Percentiles rank a stretch among this genome's conserved stretches.
phyloP scores from a whole-genome alignment of 148 eudicot genomes.

The Rhododendron griersonianum region DNA sequence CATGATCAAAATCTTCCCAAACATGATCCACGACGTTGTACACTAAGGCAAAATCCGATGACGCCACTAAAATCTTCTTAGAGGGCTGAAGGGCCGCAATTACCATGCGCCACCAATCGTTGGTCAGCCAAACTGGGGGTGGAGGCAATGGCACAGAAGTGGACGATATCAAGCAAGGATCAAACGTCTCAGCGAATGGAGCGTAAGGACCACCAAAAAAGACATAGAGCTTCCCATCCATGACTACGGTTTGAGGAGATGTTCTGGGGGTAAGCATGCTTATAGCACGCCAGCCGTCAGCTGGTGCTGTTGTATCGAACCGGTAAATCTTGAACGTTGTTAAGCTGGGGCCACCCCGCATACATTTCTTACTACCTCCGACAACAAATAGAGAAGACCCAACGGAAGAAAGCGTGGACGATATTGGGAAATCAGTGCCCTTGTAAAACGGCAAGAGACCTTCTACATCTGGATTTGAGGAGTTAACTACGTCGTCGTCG shows the following conservation, averaged over 20 bases:
- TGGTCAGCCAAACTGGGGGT: background rate
- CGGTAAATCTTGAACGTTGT: background rate
- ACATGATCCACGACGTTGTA: background rate
- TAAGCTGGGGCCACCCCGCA: no score
- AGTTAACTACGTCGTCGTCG: background rate
- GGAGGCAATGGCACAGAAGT: no score
- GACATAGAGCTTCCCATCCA: background rate
- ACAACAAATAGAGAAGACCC: background rate
- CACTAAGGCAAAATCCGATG: background rate
- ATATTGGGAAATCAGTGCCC: background rate
- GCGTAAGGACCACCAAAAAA: background rate
- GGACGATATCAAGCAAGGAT: background rate
- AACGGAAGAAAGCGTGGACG: background rate
- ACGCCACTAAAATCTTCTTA: background rate
- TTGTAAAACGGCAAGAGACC: background rate
- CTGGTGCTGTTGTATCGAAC: background rate
- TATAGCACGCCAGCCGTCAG: background rate
- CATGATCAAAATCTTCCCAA: background rate
- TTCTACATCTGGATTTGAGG: background rate
- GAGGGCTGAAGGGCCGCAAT: background rate
- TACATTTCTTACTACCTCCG: background rate
- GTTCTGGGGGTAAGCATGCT: background rate
- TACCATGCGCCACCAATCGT: background rate
- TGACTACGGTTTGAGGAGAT: background rate
- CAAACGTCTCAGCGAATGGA: background rate